Conservation (phyloP, 2,329 filamentous ascomycete species). For the Fulvia fulva region DNA sequence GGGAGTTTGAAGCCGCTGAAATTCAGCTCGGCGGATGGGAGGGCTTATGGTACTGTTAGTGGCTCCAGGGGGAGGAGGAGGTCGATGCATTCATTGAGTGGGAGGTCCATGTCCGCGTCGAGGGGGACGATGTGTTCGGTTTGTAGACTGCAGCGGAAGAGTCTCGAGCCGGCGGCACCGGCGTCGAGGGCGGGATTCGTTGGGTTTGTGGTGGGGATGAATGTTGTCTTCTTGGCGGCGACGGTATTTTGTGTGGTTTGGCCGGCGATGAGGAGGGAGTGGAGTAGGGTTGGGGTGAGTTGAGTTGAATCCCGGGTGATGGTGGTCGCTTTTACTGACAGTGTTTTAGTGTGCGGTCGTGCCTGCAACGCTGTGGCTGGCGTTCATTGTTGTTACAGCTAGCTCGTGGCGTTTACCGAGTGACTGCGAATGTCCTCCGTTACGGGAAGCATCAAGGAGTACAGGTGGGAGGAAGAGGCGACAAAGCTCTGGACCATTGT, state of each 20-base stretch:
- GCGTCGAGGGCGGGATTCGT: neutral
- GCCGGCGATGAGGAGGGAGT: neutral
- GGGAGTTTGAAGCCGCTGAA: neutral
- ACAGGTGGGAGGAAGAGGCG: neutral
- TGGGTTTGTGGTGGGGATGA: neutral
- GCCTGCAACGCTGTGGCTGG: neutral
- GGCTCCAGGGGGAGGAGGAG: neutral
- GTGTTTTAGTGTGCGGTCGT: neutral
- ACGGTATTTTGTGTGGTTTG: neutral
- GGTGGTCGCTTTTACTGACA: neutral
- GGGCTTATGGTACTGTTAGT: neutral
- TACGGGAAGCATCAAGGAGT: neutral
- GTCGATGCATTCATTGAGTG: no score
- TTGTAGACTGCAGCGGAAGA: neutral
- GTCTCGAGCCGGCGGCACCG: neutral
- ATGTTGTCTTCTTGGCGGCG: neutral
- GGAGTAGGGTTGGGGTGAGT: neutral
- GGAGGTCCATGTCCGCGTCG: no score
- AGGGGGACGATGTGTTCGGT: neutral
- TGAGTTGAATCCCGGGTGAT: no score
- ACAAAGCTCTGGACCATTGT: neutral
- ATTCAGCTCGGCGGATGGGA: neutral
- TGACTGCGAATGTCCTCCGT: neutral
- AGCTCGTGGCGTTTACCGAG: neutral
- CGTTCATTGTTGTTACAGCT: neutral